Evolutionary conservation across 257 asterid genomes (phyloP), one percentile per base, ranked within the genome.

Genomic region (Nemophila menziesii): DNA sequence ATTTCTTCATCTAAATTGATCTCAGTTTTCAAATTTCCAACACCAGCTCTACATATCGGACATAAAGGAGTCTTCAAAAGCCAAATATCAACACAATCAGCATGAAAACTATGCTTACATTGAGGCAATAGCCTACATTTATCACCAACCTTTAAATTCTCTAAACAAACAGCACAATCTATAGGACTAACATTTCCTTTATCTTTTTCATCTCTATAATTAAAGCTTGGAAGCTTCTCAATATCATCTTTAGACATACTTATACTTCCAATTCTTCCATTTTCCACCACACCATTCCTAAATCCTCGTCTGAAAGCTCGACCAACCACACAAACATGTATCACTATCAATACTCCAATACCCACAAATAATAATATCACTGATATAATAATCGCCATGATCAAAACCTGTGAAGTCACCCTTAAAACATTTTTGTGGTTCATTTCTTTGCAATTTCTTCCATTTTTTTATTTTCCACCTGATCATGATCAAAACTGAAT

Each of bases 201-300:
- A 26, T 55, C 61, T 48, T 80, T 68, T 49, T 62, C 16, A 49
- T 40, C 72, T 59, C 56, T 48, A 61, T 75, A 81, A 33, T 74
- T 62, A 43, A 81, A 86, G 22, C 83, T 58, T 3, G 96, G 96
- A 9, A 86, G 69, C 80, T 73, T 78, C 18, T 75, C 92, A 24
- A 86, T 61, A 55, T 81, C 96, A 11, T 74, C 92, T 5, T 20
- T 70, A 0, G 93, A 74, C 95, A 84, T 72, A 52, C 81, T 84
- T 4, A 59, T 47, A 69, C 76, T 74, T 22, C 71, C 73, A 5
- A 58, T 53, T 44, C 74, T 61, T 2, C 77, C 78, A 33, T 71
- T 71, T 55, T 74, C 80, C 10, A 12, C 70, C 57, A 21, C 43
- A 22, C 13, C 21, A 7, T 51, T 44, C 18, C 33, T 33, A 3